phyloP scores from a whole-genome alignment of 2,329 filamentous ascomycete species.

The Plectosphaerella plurivora region DNA sequence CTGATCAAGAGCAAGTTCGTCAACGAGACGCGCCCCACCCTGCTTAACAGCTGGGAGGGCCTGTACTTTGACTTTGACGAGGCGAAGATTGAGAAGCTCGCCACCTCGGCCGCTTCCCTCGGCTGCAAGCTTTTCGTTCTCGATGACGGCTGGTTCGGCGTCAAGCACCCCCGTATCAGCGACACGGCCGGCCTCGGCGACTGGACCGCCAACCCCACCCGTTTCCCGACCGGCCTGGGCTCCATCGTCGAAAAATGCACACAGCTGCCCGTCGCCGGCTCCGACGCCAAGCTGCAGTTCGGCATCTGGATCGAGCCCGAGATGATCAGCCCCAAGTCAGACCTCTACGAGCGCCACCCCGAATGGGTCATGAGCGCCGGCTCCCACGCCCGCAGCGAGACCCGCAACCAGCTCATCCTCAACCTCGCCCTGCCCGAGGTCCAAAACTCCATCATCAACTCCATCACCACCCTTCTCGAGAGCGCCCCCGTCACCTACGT shows the following conservation, averaged over 20 bases:
- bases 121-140: constrained; percentile 61
- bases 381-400: constrained; percentile 49
- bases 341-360: constrained; percentile 55
- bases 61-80: constrained; percentile 55
- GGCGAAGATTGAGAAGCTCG: constrained; percentile 49
- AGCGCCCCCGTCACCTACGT: constrained; percentile 53
- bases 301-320: constrained; percentile 66
- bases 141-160: constrained; percentile 65
- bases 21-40: constrained; percentile 42
- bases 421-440: constrained; percentile 58
- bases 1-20: constrained; percentile 54
- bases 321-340: constrained; percentile 62
- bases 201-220: constrained; percentile 54
- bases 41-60: constrained; percentile 66
- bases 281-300: constrained; percentile 47
- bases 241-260: constrained; percentile 48
- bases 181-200: constrained; percentile 58
- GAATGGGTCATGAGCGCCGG: constrained; percentile 60
- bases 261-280: constrained; percentile 40
- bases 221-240: constrained; percentile 54
- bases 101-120: constrained; percentile 50
- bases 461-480: constrained; percentile 49
- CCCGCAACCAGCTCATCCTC: constrained; percentile 56
- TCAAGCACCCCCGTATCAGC: constrained; percentile 53
- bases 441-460: constrained; percentile 56